Evolutionary conservation across 768 basidiomycete species (phyloP).

Genomic region (Galerina marginata): DNA sequence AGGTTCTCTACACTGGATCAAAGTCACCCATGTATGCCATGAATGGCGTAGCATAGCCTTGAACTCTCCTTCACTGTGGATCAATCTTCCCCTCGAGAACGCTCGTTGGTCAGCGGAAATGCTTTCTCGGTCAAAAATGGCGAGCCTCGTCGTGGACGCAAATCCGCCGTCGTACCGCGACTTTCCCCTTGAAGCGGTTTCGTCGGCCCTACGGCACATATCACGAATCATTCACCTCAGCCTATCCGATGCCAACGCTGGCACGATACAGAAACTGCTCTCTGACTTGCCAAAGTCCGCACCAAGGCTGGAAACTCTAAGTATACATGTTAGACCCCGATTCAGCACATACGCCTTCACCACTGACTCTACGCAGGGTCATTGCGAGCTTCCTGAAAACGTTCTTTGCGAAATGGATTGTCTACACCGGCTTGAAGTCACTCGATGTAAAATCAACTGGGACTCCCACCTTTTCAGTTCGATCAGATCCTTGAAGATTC

Average conservation of each 20-base stretch:
- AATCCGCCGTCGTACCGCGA: not conserved
- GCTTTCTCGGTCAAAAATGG: constrained; percentile 11
- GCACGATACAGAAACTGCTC: not conserved
- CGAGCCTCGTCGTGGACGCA: not conserved
- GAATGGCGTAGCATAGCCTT: constrained; percentile 7
- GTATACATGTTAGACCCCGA: not conserved
- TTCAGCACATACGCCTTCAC: not conserved
- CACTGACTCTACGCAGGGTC: too few relatives aligned
- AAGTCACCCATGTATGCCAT: constrained; percentile 9
- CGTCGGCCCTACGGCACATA: not conserved
- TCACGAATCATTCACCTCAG: not conserved
- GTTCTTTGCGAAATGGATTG: constrained; percentile 1
- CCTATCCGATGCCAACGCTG: not conserved
- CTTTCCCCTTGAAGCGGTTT: not conserved
- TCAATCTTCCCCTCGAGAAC: not conserved
- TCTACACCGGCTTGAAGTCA: constrained; percentile 1
- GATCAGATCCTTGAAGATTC: constrained; percentile 1
- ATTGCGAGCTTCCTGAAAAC: not conserved
- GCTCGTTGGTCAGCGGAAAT: constrained; percentile 3
- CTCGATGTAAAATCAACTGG: constrained; percentile 4
- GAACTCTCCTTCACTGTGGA: constrained; percentile 12
- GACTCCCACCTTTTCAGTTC: not conserved
- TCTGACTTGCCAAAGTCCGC: constrained; percentile 2
- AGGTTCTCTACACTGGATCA: not conserved
- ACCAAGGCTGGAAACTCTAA: not conserved